These are phyloP conservation scores for Yamadazyma sp. DNA, from an alignment of 805 yeast species.

Conservation along the genomic window DNA sequence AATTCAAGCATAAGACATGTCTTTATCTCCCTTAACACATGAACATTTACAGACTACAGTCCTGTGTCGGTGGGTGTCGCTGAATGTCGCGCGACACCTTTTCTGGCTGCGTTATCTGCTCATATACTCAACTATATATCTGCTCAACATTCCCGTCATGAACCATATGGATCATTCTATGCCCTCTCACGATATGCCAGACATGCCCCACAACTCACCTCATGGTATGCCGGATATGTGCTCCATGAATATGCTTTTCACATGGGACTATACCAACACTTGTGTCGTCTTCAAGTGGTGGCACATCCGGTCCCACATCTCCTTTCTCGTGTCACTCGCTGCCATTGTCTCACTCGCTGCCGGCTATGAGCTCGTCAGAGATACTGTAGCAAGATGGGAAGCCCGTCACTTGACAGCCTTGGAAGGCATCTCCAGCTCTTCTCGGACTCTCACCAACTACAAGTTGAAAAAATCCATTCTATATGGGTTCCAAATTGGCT, in stretches of 20 bases:
- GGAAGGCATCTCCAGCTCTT: slow-evolving; percentile 9
- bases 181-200: slow-evolving; percentile 9
- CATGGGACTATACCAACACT: slow-evolving; percentile 73
- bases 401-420: slow-evolving; percentile 4
- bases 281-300: slow-evolving; percentile 79
- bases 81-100: too few relatives aligned
- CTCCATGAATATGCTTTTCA: slow-evolving; percentile 72
- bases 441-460: slow-evolving; percentile 12
- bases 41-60: too few relatives aligned
- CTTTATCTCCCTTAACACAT: too few relatives aligned
- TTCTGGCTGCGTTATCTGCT: too few relatives aligned
- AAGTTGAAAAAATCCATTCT: slow-evolving; percentile 38
- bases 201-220: slow-evolving; percentile 10
- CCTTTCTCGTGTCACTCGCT: slow-evolving; percentile 52
- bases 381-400: slow-evolving; percentile 31
- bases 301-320: slow-evolving; percentile 59
- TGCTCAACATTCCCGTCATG: too few relatives aligned
- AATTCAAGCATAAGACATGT: too few relatives aligned
- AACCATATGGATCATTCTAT: slow-evolving; percentile 5
- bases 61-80: too few relatives aligned
- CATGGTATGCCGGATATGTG: too few relatives aligned
- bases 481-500: slow-evolving; percentile 68
- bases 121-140: too few relatives aligned
- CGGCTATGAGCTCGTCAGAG: slow-evolving; percentile 60
- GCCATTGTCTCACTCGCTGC: slow-evolving; percentile 49